Evolutionary conservation across 2,329 filamentous ascomycete genomes (phyloP), one percentile per base, ranked within the genome.

Genomic region (Bimuria novae-zelandiae): DNA sequence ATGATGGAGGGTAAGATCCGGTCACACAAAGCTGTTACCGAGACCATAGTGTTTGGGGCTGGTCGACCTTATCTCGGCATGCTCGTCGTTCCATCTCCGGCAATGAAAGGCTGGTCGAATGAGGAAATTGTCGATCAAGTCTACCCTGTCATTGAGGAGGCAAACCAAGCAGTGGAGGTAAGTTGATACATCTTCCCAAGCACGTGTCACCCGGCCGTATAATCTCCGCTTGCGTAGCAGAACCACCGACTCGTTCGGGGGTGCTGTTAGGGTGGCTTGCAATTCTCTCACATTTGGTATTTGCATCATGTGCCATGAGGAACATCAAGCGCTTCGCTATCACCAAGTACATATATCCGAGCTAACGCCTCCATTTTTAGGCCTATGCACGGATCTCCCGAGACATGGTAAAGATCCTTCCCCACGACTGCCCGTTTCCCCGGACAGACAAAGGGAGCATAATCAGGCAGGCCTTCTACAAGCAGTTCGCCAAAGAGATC

Each of bases 21-120:
- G 8, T 78, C 83, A 32, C 75, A 82, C 43, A 73, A 76, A 6
- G 69, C 79, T 1, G 80, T 87, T 0, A 74, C 77, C 4, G 84
- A 87, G 51, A 80, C 79, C 0, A 75, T 85, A 2, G 77, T 85
- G 0, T 85, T 86, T 56, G 84, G 84, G 0, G 75, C 78, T 1
- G 81, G 79, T 11, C 77, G 76, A 40, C 74, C 79, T 0, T 76
- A 80, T 36, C 79, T 82, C 0, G 84, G 83, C 1, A 62, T 84
- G 14, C 64, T 86, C 8, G 69, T 87, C 12, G 74, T 86, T n/a
- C 77, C 80, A 19, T 75, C 76, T 12, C 75, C 79, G 8, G 72
- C 72, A 0, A n/a, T n/a, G n/a, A n/a, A n/a, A n/a, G 63, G 73
- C 0, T 64, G 82, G 43, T 62, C 74, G 0, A 70, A 78, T 1